Conservation (phyloP, 768 basidiomycete species). For the Nidula microcarpa region DNA sequence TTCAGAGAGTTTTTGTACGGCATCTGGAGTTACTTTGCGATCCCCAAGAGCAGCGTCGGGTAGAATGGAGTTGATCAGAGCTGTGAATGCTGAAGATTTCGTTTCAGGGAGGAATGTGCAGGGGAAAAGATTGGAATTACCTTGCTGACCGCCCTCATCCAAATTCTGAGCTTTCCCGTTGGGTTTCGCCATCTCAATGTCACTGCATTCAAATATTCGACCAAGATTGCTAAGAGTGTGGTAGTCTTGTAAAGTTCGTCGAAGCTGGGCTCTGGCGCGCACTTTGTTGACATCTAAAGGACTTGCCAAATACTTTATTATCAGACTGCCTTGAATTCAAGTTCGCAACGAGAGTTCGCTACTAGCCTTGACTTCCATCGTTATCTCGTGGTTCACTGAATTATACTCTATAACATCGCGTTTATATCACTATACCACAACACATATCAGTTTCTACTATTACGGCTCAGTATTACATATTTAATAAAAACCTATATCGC, state of each 20-base stretch:
- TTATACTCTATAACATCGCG: too few species aligned
- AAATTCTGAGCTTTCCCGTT: conserved; percentile 18
- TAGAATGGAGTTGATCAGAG: conserved; percentile 35
- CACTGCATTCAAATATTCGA: too few species aligned
- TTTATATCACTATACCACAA: too few species aligned
- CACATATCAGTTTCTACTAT: too few species aligned
- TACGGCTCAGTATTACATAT: too few species aligned
- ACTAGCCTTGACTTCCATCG: too few species aligned
- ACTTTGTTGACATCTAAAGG: not conserved
- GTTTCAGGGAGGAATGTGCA: not conserved
- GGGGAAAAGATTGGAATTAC: conserved; percentile 8
- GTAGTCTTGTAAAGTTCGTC: not conserved
- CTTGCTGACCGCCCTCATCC: conserved; percentile 23
- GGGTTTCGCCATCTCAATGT: not conserved
- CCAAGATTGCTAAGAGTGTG: too few species aligned
- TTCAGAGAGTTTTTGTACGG: conserved; percentile 51
- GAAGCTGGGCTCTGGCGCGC: not conserved
- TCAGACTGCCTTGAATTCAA: too few species aligned
- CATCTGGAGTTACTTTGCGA: conserved; percentile 40
- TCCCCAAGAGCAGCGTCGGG: conserved; percentile 21
- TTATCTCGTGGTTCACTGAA: too few species aligned
- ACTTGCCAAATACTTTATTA: not conserved
- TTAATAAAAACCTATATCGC: too few species aligned
- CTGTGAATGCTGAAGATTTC: conserved; percentile 30
- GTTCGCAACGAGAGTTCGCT: too few species aligned